Evolutionary conservation across 2,329 filamentous ascomycete species (phyloP).

Genomic region (Domatiomyces globalis): DNA sequence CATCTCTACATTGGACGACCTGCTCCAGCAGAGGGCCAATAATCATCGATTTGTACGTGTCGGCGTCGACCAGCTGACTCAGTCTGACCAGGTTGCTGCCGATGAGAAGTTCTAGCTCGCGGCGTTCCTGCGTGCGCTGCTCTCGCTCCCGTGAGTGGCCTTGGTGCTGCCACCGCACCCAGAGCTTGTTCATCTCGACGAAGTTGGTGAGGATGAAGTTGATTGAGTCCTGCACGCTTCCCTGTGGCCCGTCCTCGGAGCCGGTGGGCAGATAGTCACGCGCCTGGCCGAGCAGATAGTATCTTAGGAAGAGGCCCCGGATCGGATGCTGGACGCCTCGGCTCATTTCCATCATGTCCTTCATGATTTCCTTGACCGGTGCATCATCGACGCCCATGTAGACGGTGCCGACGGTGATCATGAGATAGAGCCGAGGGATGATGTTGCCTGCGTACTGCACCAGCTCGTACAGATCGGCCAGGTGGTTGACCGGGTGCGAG

Average conservation of each 20-base stretch:
- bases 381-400: conserved; percentile 99
- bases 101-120: conserved; percentile 87
- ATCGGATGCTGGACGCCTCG: conserved; percentile 94
- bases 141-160: conserved; percentile 92
- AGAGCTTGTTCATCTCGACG: conserved; percentile 99
- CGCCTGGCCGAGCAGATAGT: conserved; percentile 91
- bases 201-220: conserved; percentile 98
- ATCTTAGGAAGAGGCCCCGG: conserved; percentile 83
- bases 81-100: conserved; percentile 91
- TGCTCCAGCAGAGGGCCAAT: conserved; percentile 82
- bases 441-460: conserved; percentile 98
- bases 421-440: conserved; percentile 86
- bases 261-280: conserved; percentile 74
- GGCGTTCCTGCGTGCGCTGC: conserved; percentile 80
- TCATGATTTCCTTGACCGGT: conserved; percentile 99
- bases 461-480: conserved; percentile 93
- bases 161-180: conserved; percentile 94
- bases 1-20: conserved; percentile 93
- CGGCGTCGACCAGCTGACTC: conserved; percentile 88
- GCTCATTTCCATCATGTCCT: conserved; percentile 99
- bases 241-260: conserved; percentile 77
- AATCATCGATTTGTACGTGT: conserved; percentile 84
- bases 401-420: conserved; percentile 97
- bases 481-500: conserved; percentile 92
- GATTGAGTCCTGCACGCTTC: conserved; percentile 92